Percentiles rank a stretch among this genome's conserved stretches.
Evolutionary conservation across 2,329 filamentous ascomycete genomes (phyloP).

Genomic region (Incumbomyces lentus): DNA sequence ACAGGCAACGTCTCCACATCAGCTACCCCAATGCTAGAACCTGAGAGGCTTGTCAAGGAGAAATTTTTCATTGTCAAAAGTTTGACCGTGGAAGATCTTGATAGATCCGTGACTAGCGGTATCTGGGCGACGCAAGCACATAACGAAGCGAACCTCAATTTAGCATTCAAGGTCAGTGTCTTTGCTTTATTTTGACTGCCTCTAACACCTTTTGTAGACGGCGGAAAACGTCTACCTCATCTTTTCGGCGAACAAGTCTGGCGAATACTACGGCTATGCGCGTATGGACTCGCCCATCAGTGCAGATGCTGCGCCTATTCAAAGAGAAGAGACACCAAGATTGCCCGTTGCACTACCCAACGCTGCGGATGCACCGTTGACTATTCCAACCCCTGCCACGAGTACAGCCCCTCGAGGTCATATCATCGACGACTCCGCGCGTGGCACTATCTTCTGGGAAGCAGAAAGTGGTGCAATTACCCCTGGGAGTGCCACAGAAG

Average conservation of each 20-base stretch:
- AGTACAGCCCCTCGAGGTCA: conserved; percentile 68
- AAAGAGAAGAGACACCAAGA: conserved; percentile 52
- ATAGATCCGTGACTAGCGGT: conserved; percentile 74
- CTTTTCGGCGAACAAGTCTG: conserved; percentile 95
- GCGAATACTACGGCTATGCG: conserved; percentile 92
- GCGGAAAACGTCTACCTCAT: conserved; percentile 80
- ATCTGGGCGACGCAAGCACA: conserved; percentile 93
- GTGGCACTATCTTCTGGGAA: conserved; percentile 98
- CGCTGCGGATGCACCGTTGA: conserved; percentile 61
- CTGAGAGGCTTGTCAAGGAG: conserved; percentile 42
- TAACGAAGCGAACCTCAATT: conserved; percentile 75
- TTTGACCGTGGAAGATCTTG: conserved; percentile 78
- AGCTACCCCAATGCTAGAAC: background rate
- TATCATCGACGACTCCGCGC: conserved; percentile 83
- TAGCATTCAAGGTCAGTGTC: conserved; percentile 63
- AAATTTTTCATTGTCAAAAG: conserved; percentile 92
- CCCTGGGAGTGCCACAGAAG: conserved; percentile 34
- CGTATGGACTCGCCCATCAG: conserved; percentile 79
- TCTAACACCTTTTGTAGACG: conserved; percentile 40
- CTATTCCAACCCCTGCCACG: conserved; percentile 68
- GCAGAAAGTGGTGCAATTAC: conserved; percentile 47
- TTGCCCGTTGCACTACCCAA: conserved; percentile 26
- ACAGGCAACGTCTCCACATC: background rate
- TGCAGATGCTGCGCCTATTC: conserved; percentile 46
- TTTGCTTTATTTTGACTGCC: background rate